These are phyloP conservation scores for Phlyctochytrium arcticum DNA, from an alignment of 192 early-diverging fungal species.

Conservation along the genomic window DNA sequence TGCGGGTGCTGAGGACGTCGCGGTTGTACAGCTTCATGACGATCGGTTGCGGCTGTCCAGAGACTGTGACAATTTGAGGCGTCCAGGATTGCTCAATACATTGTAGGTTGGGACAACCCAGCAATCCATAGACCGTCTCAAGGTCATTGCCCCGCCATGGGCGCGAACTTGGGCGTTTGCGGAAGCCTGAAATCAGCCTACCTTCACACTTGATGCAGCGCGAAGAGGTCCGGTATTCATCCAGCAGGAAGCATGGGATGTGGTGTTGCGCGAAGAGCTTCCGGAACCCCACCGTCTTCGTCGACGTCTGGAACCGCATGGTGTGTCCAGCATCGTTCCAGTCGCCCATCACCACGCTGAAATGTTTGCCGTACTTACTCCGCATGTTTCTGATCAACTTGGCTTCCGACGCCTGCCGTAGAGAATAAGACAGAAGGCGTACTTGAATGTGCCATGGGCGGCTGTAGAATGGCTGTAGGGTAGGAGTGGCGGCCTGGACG, in stretches of 20 bases:
- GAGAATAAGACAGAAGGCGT: background rate
- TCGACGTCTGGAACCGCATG: constrained; percentile 10
- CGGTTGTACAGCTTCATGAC: background rate
- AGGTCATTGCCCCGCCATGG: background rate
- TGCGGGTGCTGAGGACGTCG: background rate
- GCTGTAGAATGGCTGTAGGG: background rate
- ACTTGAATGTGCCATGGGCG: background rate
- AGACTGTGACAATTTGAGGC: background rate
- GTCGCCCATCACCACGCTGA: constrained; percentile 14
- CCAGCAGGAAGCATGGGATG: constrained; percentile 15
- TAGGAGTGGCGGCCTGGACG: too few relatives aligned
- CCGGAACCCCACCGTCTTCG: constrained; percentile 13
- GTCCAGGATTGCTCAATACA: too few relatives aligned
- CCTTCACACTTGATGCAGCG: constrained; percentile 5
- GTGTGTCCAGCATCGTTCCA: constrained; percentile 20
- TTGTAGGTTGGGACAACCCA: too few relatives aligned
- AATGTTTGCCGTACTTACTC: constrained; percentile 1
- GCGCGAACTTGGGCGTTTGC: background rate
- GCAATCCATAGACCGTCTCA: constrained; percentile 5
- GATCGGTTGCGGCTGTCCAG: background rate
- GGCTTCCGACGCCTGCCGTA: background rate
- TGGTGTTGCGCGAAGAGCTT: too few relatives aligned
- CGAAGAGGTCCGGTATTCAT: constrained; percentile 14
- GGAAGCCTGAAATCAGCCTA: background rate
- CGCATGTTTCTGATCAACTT: too few relatives aligned